Evolutionary conservation across 306 rosid genomes (phyloP), one percentile per base, ranked within the genome.

Genomic region (Cicer judaicum): DNA sequence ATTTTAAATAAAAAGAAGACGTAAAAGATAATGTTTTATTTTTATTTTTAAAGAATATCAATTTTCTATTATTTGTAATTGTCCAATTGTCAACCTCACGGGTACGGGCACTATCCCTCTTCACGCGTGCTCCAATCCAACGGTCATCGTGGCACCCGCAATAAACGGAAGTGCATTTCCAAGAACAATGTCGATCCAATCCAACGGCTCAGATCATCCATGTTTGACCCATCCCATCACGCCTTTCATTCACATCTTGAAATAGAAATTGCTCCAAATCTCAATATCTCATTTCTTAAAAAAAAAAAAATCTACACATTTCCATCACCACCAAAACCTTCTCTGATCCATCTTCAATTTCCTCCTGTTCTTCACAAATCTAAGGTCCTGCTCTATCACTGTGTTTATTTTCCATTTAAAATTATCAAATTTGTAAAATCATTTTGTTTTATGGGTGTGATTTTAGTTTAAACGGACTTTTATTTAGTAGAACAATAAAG

Each of bases 111-210:
- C 84, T 84, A 66, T 72, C 73, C 57, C 77, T 11, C 75, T 73
- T 82, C 98, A 91, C 98, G 97, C 98, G 97, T 87, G 98, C 91
- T 79, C 53, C 70, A 54, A 93, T 91, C 97, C 71, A 41, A 89
- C 91, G 98, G 90, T 50, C 65, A 10, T 3, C 24, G 56, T 82
- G 72, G 18, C 79, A 65, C 76, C 92, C 91, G 93, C 73, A 68
- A 83, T 80, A 77, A 71, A 83, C 97, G 92, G 92, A 91, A 79
- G 77, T 74, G 84, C 94, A 85, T 87, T 89, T 83, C 89, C 89
- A 14, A 79, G 82, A 71, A 77, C 82, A 36, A 15, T 53, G 46
- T 49, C 61, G 44, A 12, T 75, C 77, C 42, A 8, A 93, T 93
- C 97, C 85, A 82, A 93, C 94, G 97, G 91, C 79, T 85, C 80